Conservation (phyloP, 805 yeast genomes). For the Kodamaea kakaduensis region DNA sequence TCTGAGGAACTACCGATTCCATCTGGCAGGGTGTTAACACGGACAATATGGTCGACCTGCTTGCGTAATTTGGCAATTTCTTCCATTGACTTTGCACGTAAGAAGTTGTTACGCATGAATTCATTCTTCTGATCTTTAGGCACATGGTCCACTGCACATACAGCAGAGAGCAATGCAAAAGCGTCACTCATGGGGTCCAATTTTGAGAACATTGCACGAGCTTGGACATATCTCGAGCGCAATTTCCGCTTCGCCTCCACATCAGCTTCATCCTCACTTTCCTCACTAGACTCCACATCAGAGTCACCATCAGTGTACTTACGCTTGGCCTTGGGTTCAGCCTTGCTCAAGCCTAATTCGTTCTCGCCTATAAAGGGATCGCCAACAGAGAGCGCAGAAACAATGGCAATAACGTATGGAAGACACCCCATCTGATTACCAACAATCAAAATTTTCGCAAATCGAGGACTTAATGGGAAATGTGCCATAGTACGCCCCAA, state of each 20-base stretch:
- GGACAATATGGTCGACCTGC: conserved; percentile 75
- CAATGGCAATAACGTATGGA: conserved; percentile 86
- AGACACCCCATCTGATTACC: conserved; percentile 85
- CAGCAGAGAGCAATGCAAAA: conserved; percentile 68
- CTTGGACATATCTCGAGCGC: conserved; percentile 52
- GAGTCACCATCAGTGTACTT: conserved; percentile 28
- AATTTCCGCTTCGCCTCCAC: conserved; percentile 37
- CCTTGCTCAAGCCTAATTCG: conserved; percentile 56
- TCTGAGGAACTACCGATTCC: conserved; percentile 46
- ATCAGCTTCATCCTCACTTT: conserved; percentile 30
- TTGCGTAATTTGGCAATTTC: conserved; percentile 78
- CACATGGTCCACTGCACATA: conserved; percentile 83
- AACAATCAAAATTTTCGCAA: conserved; percentile 80
- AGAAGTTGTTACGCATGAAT: conserved; percentile 59
- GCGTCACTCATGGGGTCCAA: conserved; percentile 77
- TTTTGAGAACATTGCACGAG: conserved; percentile 57
- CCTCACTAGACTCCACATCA: conserved; percentile 37
- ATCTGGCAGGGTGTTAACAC: conserved; percentile 58
- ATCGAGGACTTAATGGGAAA: conserved; percentile 92
- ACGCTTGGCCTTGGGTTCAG: conserved; percentile 12
- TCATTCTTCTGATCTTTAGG: conserved; percentile 40
- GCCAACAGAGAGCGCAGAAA: conserved; percentile 89
- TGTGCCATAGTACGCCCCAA: conserved; percentile 82
- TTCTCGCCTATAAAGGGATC: conserved; percentile 79
- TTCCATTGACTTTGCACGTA: conserved; percentile 77